Evolutionary conservation across 306 rosid genomes (phyloP), one percentile per base, ranked within the genome.

Genomic region (Quercus wislizeni): DNA sequence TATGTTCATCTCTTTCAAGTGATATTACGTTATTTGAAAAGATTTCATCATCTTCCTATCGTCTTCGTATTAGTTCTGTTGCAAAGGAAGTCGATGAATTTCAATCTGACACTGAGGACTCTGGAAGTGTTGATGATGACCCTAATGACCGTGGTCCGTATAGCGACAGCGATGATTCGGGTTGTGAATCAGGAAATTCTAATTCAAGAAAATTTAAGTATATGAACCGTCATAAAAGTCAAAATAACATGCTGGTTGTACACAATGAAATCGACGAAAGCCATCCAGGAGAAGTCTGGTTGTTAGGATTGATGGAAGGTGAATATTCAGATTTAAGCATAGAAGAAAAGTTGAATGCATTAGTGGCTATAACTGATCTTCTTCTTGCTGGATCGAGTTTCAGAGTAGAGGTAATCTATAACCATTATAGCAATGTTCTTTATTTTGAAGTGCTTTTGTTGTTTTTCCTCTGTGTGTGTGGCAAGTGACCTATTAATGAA

Each of bases 11-110:
- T 41, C 89, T 95, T 57, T 89, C 99, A 35, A 95, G 99, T 88
- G 99, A 95, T 83, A 88, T 95, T 80, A 88, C 97, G 57, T 84
- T 95, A 76, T 95, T 95, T 84, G 98, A 95, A 83, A 95, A 95
- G 88, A 95, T 95, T 85, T 93, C 99, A 1, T 78, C 96, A n/a
- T 83, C 90, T 80, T 89, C 97, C 55, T 95, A 91, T 80, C 96
- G 99, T 79, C 63, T 95, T 25, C 99, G 99, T 35, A 83, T 84
- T 80, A 85, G 88, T 69, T 80, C 85, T 83, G 82, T 82, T 38
- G 56, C 69, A 31, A 88, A 83, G 85, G 92, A 91, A 71, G 78
- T 76, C 18, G 94, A 91, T 79, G 96, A 92, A 68, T 82, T 55
- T 69, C 89, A 80, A 59, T 95, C 99, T 59, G 98, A 95, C 76